These are phyloP conservation scores for Solanum chaucha DNA, from an alignment of 257 asterid species.

Conservation along the genomic window DNA sequence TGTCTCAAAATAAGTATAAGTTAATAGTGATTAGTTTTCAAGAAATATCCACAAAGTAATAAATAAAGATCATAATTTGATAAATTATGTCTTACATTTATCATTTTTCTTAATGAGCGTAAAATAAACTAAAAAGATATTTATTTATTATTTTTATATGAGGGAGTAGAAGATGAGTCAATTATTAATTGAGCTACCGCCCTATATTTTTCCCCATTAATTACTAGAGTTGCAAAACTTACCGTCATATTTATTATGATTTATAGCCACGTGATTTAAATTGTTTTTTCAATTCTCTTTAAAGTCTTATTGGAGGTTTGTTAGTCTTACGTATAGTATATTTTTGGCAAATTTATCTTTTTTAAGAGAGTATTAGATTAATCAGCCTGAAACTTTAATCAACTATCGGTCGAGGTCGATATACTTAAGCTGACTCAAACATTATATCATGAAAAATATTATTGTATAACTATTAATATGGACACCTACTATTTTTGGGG, in stretches of 20 bases:
- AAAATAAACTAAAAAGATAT: neutral
- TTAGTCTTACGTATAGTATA: no score
- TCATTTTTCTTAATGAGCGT: neutral
- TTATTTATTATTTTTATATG: neutral
- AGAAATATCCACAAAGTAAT: neutral
- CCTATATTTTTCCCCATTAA: neutral
- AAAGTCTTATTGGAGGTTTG: no score
- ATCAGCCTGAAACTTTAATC: neutral
- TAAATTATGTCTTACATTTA: neutral
- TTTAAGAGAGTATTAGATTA: neutral
- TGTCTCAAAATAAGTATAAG: neutral
- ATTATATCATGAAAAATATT: neutral
- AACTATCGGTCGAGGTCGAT: neutral
- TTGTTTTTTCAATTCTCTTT: neutral
- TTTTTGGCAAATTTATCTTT: neutral
- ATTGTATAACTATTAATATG: neutral
- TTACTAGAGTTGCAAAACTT: neutral
- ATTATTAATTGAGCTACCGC: neutral
- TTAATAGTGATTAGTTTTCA: neutral
- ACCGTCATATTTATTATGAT: neutral
- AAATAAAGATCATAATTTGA: neutral
- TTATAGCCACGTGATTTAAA: neutral
- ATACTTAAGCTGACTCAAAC: fast-evolving
- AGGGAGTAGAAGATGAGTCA: neutral
- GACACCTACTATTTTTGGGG: neutral